Evolutionary conservation across 139 green algal species (phyloP).

Genomic region (Marvania coccoides): DNA sequence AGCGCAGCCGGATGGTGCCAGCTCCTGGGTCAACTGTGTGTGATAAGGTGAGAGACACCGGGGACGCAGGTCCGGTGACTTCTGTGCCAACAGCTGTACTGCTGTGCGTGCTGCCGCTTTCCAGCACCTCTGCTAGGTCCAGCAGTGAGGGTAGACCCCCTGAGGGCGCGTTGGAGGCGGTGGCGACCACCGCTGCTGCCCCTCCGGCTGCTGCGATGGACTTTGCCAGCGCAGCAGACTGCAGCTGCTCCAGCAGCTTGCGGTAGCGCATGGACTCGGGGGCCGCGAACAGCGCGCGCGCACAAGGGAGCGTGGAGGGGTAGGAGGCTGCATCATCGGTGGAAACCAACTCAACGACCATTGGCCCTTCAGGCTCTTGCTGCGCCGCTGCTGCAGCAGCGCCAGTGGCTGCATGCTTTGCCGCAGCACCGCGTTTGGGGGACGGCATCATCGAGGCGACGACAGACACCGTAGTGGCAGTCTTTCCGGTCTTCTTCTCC

Average conservation of each 20-base stretch:
- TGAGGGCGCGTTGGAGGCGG: background rate
- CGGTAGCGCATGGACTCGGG: constrained; percentile 2
- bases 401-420: background rate
- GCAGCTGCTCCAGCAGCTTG: constrained; percentile 21
- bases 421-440: too few relatives aligned
- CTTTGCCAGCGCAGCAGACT: background rate
- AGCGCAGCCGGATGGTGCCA: constrained; percentile 13
- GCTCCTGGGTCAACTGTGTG: constrained; percentile 4
- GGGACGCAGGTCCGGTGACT: constrained; percentile 12
- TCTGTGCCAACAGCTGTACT: background rate
- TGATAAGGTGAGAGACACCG: constrained; percentile 13
- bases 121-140: constrained; percentile 4
- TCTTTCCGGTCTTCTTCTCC: background rate
- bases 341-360: constrained; percentile 6
- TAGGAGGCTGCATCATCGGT: constrained; percentile 8
- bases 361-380: background rate
- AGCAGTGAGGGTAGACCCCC: constrained; percentile 9
- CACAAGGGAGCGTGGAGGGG: constrained; percentile 19
- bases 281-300: constrained; percentile 11
- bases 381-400: background rate
- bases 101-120: background rate
- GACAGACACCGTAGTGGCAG: too few relatives aligned
- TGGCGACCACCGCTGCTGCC: background rate
- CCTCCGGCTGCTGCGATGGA: background rate
- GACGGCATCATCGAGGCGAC: too few relatives aligned